phyloP scores from a whole-genome alignment of 768 basidiomycete genomes.

The Bullera alba region DNA sequence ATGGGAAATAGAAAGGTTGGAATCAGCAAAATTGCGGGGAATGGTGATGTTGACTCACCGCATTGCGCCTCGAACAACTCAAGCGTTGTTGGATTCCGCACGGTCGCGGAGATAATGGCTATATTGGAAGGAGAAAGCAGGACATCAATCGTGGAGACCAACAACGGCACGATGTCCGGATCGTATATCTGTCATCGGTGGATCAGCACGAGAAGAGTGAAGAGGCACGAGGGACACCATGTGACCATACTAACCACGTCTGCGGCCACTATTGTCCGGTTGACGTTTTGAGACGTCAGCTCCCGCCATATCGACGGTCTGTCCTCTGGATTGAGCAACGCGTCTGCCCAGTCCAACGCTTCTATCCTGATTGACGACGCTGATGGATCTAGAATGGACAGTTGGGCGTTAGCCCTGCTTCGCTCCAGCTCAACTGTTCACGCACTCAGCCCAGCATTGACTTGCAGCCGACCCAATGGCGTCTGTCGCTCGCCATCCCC shows the following conservation, averaged over 20 bases:
- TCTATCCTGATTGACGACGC: no score
- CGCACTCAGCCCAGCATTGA: constrained; percentile 31
- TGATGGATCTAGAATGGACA: no score
- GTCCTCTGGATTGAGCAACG: background rate
- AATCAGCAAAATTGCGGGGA: no score
- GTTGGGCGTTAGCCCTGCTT: no score
- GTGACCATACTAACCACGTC: constrained; percentile 37
- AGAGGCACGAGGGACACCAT: background rate
- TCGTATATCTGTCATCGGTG: constrained; percentile 38
- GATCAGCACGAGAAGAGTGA: background rate
- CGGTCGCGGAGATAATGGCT: constrained; percentile 40
- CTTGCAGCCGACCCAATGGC: constrained; percentile 18
- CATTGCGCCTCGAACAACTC: constrained; percentile 25
- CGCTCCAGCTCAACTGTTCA: constrained; percentile 1
- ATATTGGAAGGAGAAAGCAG: constrained; percentile 14
- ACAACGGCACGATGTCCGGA: constrained; percentile 35
- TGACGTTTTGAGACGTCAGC: constrained; percentile 1
- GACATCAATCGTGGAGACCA: constrained; percentile 23
- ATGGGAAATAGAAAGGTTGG: background rate
- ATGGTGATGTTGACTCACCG: constrained; percentile 15
- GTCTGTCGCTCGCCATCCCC: constrained; percentile 11
- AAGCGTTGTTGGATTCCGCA: constrained; percentile 36
- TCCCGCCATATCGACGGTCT: constrained; percentile 18
- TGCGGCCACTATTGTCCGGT: constrained; percentile 33
- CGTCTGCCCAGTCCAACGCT: constrained; percentile 39